phyloP scores from a whole-genome alignment of 2,329 filamentous ascomycete genomes.

The Trichoderma polysporum region DNA sequence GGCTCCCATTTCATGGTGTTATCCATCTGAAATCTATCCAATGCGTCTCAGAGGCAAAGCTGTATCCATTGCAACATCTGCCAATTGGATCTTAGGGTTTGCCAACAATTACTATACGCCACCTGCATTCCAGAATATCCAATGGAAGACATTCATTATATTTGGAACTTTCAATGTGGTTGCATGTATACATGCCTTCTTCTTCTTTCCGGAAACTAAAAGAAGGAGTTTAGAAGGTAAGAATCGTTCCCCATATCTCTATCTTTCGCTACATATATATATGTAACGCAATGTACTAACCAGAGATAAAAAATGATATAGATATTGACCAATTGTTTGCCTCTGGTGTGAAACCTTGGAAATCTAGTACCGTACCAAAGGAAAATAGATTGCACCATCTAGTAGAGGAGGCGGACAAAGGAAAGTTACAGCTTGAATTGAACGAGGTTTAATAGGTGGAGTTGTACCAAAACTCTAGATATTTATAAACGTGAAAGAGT shows the following conservation, averaged over 20 bases:
- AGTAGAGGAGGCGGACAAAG: conserved; percentile 1
- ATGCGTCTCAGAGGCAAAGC: conserved; percentile 4
- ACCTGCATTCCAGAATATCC: neutral
- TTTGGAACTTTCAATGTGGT: neutral
- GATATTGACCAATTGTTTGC: neutral
- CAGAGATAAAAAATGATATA: neutral
- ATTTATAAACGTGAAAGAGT: too few relatives aligned
- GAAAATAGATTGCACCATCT: neutral
- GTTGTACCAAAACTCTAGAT: neutral
- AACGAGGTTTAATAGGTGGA: neutral
- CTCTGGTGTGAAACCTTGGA: conserved; percentile 2
- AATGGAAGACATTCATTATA: neutral
- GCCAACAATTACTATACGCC: conserved; percentile 25
- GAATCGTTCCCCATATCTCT: too few relatives aligned
- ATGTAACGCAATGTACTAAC: neutral
- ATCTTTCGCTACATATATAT: neutral
- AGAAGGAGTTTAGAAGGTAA: neutral
- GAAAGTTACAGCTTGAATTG: neutral
- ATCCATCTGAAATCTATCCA: conserved; percentile 5
- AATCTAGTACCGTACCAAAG: neutral
- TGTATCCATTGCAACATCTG: neutral
- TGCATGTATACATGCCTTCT: neutral
- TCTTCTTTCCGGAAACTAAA: neutral
- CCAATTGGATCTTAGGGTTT: conserved; percentile 29
- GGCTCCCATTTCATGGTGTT: neutral